A percentile compares a stretch with the other conserved stretches of the same genome.
These are phyloP conservation scores for Suillus bovinus DNA, from an alignment of 768 basidiomycete species.

Conservation along the genomic window DNA sequence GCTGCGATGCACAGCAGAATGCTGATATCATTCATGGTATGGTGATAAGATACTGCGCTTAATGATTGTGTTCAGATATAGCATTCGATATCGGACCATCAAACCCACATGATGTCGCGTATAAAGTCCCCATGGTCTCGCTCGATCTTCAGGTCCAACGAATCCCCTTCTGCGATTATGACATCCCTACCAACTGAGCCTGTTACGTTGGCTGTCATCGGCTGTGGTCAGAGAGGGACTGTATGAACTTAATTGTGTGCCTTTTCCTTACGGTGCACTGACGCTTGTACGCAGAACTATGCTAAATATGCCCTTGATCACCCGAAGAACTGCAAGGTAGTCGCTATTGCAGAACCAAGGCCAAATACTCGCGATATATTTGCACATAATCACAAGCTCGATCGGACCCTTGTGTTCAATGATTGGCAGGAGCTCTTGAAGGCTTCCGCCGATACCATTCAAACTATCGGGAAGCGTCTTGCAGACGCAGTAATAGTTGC, in stretches of 20 bases:
- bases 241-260: conserved; percentile 36
- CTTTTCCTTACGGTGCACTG: neutral
- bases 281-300: conserved; percentile 48
- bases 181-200: conserved; percentile 29
- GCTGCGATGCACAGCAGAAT: neutral
- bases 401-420: conserved; percentile 67
- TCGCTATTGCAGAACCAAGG: conserved; percentile 85
- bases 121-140: conserved; percentile 39
- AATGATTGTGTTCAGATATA: neutral
- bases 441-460: conserved; percentile 67
- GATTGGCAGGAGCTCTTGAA: conserved; percentile 71
- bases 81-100: neutral
- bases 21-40: neutral
- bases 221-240: conserved; percentile 82
- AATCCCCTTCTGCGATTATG: conserved; percentile 18
- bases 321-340: conserved; percentile 70
- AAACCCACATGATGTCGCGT: conserved; percentile 16
- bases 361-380: conserved; percentile 61
- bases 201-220: conserved; percentile 75
- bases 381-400: conserved; percentile 56
- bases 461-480: conserved; percentile 63
- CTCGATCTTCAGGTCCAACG: conserved; percentile 29
- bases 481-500: conserved; percentile 83
- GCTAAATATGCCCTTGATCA: conserved; percentile 57
- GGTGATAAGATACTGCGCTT: neutral